Evolutionary conservation across 768 basidiomycete genomes (phyloP), one percentile per base, ranked within the genome.

Genomic region (Mycena crocata): DNA sequence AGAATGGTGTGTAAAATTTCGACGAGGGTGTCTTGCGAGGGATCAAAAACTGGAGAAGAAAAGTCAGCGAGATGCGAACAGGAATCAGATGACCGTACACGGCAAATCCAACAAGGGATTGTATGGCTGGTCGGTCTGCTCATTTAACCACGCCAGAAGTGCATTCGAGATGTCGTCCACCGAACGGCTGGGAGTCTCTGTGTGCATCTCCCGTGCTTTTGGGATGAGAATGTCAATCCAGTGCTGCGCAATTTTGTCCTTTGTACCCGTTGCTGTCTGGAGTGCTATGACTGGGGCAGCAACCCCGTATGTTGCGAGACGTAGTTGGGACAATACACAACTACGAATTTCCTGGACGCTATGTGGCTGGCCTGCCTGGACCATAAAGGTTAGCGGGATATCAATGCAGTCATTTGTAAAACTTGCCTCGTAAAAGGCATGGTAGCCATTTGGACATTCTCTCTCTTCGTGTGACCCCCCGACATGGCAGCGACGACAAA

Each of bases 1-100:
- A n/a, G n/a, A n/a, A n/a, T n/a, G n/a, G n/a, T n/a, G n/a, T 83
- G 81, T 0, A 83, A 71, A 30, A 83, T 74, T 64, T 83, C 79
- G 21, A 78, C 76, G 5, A 56, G 62, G 19, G 62, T 63, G 21
- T 63, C 62, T 26, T 56, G 62, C 1, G 52, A 56, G 1, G 62
- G 62, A 13, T 63, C 62, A 5, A 63, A 56, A 15, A 55, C 62
- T 63, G 13, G 4, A 17, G 21, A 30, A 1, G 34, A 13, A 40
- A 17, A 40, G 40, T 44, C 2, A 56, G 23, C 24, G 35, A 28
- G 15, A 19, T 13, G 21, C 4, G 24, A 21, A 15, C 40, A 13
- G 12, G 31, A 21, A 6, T n/a, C 21, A 34, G 3, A 61, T 4
- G 7, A 37, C 19, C 49, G 4, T 31, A 64, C 62, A 55, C 0